A percentile compares a stretch with the other conserved stretches of the same genome.
These are phyloP conservation scores for Ordospora pajunii DNA, from an alignment of 371 early-diverging fungal genomes.

Conservation along the genomic window DNA sequence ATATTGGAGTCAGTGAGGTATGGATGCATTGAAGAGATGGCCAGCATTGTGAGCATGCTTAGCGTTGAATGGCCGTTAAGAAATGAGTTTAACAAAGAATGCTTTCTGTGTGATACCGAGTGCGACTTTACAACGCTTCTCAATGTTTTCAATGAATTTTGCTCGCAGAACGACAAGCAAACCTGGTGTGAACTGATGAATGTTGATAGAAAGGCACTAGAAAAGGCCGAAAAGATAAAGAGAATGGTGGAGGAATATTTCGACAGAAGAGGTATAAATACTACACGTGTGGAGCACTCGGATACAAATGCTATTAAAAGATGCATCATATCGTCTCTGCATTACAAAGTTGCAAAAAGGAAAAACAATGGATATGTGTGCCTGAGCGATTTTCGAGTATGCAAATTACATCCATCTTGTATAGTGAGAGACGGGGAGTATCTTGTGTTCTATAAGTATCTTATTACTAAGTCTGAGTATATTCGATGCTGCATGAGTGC, in stretches of 20 bases:
- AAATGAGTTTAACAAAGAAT: constrained; percentile 78
- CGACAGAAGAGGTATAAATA: background rate
- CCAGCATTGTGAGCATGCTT: constrained; percentile 28
- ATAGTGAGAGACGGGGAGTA: background rate
- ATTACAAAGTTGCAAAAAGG: background rate
- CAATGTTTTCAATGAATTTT: background rate
- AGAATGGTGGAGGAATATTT: background rate
- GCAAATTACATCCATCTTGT: background rate
- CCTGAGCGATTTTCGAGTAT: background rate
- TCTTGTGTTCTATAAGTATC: background rate
- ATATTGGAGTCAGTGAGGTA: constrained; percentile 23
- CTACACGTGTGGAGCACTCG: background rate
- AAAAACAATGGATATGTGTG: background rate
- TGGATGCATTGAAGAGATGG: constrained; percentile 16
- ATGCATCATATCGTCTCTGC: background rate
- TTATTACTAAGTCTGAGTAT: background rate
- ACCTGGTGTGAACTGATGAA: background rate
- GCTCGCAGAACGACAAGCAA: background rate
- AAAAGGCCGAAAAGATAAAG: background rate
- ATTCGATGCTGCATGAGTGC: background rate
- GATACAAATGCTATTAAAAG: background rate
- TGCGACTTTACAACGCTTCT: constrained; percentile 70
- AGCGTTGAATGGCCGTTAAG: constrained; percentile 58
- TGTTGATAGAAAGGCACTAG: background rate
- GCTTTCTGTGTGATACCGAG: constrained; percentile 82